Percentiles rank a stretch among this genome's conserved stretches.
phyloP scores from a whole-genome alignment of 202 grass and related monocot genomes.

The Schoenoplectus tabernaemontani region DNA sequence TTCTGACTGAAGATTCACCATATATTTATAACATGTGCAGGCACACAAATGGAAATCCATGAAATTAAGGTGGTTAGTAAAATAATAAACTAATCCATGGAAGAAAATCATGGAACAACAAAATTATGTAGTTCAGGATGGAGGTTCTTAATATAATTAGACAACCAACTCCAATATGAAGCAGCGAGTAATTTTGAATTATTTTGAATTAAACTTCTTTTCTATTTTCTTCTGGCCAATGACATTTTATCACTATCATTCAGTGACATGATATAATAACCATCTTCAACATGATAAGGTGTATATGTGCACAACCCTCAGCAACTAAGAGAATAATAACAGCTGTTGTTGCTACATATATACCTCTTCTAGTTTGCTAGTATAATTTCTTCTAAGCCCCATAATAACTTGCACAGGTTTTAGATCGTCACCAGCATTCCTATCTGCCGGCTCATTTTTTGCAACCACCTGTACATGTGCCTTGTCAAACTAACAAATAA shows the following conservation, averaged over 20 bases:
- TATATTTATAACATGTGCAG: not conserved
- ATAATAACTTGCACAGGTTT: slow-evolving; percentile 70
- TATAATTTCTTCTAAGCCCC: slow-evolving; percentile 75
- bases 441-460: slow-evolving; percentile 52
- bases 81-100: not conserved
- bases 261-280: not conserved
- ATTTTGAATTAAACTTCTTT: too few species aligned
- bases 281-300: not conserved
- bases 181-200: not conserved
- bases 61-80: not conserved
- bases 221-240: not conserved
- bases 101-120: not conserved
- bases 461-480: slow-evolving; percentile 35
- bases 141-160: not conserved
- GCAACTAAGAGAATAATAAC: slow-evolving; percentile 19
- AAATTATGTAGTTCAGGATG: not conserved
- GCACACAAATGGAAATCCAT: not conserved
- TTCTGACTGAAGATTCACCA: slow-evolving; percentile 56
- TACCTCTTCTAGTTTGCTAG: slow-evolving; percentile 93
- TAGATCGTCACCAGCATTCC: slow-evolving; percentile 26
- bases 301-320: not conserved
- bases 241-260: not conserved
- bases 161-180: not conserved
- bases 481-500: not conserved
- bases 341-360: not conserved